phyloP scores from a whole-genome alignment of 345 rosid genomes.

The Eucalyptus tenuipes region DNA sequence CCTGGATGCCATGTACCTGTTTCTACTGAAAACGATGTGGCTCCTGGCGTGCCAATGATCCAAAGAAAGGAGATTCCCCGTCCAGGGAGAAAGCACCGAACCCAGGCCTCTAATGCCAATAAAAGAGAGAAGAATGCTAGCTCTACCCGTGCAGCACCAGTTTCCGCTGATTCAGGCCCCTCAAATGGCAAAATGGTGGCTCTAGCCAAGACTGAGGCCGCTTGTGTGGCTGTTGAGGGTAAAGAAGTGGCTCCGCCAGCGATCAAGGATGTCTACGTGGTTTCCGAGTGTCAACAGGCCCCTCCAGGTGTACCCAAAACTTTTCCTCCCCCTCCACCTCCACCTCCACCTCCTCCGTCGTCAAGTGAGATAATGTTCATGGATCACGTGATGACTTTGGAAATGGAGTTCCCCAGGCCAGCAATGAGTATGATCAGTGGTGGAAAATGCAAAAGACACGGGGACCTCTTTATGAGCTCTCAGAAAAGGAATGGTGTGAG shows the following conservation, averaged over 20 bases:
- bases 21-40: conserved; percentile 49
- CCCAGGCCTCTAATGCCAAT: neutral
- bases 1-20: conserved; percentile 59
- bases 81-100: conserved; percentile 14
- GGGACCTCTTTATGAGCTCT: neutral
- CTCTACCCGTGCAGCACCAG: neutral
- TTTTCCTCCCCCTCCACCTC: neutral
- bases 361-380: neutral
- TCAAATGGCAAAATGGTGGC: conserved; percentile 1
- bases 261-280: neutral
- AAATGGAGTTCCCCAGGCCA: neutral
- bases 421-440: neutral
- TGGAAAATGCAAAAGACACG: neutral
- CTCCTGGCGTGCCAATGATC: conserved; percentile 60
- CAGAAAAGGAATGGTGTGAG: neutral
- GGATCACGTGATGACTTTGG: neutral
- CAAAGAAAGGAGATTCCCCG: conserved; percentile 35
- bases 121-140: neutral
- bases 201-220: neutral
- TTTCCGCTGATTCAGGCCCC: neutral
- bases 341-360: neutral
- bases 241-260: neutral
- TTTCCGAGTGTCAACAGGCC: neutral
- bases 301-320: neutral
- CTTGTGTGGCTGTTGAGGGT: neutral